Base-by-base conservation (phyloP, 2,329 filamentous ascomycete genomes). In the Clonostachys solani region DNA sequence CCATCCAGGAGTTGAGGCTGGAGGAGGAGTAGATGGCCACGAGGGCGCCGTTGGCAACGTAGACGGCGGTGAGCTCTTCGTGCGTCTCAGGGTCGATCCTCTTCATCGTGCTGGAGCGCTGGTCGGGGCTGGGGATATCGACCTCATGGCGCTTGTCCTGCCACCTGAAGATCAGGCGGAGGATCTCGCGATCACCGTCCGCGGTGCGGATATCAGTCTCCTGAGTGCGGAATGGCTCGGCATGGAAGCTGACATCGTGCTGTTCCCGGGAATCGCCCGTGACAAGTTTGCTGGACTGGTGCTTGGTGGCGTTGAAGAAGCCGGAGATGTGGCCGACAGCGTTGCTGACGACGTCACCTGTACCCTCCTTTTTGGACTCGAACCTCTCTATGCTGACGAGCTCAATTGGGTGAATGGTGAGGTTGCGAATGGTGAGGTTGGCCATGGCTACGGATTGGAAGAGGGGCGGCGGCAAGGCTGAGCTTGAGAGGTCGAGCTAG, bases 1-100 rank as follows among this genome's bases (percentile, higher is more conserved):
- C 68, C 92, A 97, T 97, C 94, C 94, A 96, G 46, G 75, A 69
- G 51, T 82, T 63, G 44, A 92, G 78, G 46, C 82, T 77, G 15
- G 84, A 78, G 6, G 84, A 90, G 51, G 84, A 89, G 67, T 86
- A 84, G 50, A 97, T 73, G 38, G 81, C 68, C 10, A 86, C 67
- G 58, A 78, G 73, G 29, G 77, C 74, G 45, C 74, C 71, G 7
- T 71, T 59, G 6, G 75, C 74, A 10, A 86, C 67, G 69, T 84
- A 89, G 48, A 92, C 74, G 34, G 78, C 82, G 0, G 86, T 89
- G 54, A 87, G 78, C 62, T 81, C 60, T 65, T 78, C 61, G 65
- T 74, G 58, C 59, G 74, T 57, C 63, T 71, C 62, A 59, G 70
- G 62, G 48, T 72, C 67, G 13, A 86, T 65, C 46, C 75, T 75